Base-by-base conservation (phyloP, 352 stramenopile genomes). In the Blastocystis sp. region DNA sequence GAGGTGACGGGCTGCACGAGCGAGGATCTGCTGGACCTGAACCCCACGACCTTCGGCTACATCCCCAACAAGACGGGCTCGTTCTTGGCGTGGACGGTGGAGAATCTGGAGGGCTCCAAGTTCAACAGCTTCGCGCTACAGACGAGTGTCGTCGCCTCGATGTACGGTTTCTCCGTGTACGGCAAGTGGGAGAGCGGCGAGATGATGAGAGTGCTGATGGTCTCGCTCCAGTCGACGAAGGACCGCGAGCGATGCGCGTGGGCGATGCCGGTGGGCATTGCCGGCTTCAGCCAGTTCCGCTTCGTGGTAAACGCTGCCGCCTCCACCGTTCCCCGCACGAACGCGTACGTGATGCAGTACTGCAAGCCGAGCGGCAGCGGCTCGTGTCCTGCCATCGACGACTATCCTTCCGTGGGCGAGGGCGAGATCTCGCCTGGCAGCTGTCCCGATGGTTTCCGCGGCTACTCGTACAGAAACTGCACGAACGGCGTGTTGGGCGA, bases 321-420 rank as follows among this genome's bases (percentile, higher is more conserved):
- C 60, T 65, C 21, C 60, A 24, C 21, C 4, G 4, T 24, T 9
- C 6, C 26, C 9, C 10, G 26, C 60, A 24, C 26, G 26, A 65
- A 33, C 60, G 26, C 60, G 60, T 65, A 33, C 60, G 26, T 65
- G 21, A 1, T 65, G 0, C 60, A 65, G 26, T 65, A 65, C 60
- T 65, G 60, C 60, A 63, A 35, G 51, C 51, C 74, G 19, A 39
- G 6, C 24, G 74, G 74, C n/a, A 26, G 37, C 16, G 60, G 21
- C 16, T 39, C 66, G n/a, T 88, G 77, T 88, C 77, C 77, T 61
- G 61, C 19, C 24, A 31, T 70, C 3, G 77, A 26, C 41, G 26
- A 66, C n/a, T 88, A 62, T 61, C 77, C 77, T 41, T 26, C 77
- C 35, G 77, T 88, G 41, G 50, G 16, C 4, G 77, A 88, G 39